Conservation (phyloP, 768 basidiomycete genomes). For the Trichaptum fuscoviolaceum region DNA sequence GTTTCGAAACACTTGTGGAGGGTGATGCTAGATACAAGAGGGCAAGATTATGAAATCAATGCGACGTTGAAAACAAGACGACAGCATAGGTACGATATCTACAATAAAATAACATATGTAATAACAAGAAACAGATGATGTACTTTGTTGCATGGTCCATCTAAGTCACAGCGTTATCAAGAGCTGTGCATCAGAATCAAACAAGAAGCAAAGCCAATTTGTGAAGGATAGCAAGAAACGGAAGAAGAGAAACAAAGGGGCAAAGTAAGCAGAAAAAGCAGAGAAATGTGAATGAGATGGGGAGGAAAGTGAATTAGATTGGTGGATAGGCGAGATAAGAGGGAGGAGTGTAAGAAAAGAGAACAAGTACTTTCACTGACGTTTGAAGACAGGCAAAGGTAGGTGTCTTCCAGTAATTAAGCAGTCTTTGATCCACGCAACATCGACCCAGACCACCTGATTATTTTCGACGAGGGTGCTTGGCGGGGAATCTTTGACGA, state of each 20-base stretch:
- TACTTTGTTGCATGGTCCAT: not conserved
- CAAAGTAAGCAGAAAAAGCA: not conserved
- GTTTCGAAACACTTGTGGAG: not conserved
- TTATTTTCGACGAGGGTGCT: slow-evolving; percentile 21
- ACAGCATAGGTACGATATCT: not conserved
- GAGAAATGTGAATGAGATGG: not conserved
- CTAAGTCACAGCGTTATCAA: not conserved
- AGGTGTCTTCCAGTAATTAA: slow-evolving; percentile 57
- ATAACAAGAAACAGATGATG: not conserved
- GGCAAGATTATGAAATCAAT: not conserved
- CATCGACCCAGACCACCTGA: slow-evolving; percentile 38
- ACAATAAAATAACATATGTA: slow-evolving; percentile 1
- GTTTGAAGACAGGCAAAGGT: slow-evolving; percentile 22
- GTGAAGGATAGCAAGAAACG: not conserved
- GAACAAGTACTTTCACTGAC: not conserved
- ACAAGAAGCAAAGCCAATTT: not conserved
- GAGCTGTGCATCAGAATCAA: not conserved
- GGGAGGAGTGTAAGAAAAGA: too few species aligned
- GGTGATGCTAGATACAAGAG: not conserved
- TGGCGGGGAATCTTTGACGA: slow-evolving; percentile 46
- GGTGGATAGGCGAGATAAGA: not conserved
- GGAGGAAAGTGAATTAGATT: not conserved
- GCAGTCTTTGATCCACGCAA: slow-evolving; percentile 76
- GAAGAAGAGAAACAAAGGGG: not conserved
- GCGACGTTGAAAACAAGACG: not conserved